phyloP scores from a whole-genome alignment of 1,284 basidiomycete species.

The Sphagnurus paluster region DNA sequence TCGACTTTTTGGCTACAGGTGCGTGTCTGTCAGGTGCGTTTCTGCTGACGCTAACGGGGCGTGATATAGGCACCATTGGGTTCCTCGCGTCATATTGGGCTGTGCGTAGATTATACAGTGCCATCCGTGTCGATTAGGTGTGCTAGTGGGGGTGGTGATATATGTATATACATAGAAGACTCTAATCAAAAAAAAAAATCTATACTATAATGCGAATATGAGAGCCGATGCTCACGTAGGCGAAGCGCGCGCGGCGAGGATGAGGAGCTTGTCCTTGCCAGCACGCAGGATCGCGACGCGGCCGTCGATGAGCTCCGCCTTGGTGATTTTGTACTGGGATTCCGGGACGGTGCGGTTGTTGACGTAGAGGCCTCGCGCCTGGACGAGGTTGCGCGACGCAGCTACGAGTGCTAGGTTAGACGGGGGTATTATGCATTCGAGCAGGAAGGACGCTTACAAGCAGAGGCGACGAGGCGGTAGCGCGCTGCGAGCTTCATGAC shows the following conservation, averaged over 20 bases:
- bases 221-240: not conserved
- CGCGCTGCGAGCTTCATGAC: constrained; percentile 57
- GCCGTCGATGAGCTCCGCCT: constrained; percentile 59
- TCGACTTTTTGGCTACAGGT: constrained; percentile 91
- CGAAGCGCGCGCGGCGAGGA: constrained; percentile 40
- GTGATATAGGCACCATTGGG: constrained; percentile 72
- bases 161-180: not conserved
- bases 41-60: constrained; percentile 9
- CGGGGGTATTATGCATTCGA: too few relatives aligned
- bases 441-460: constrained; percentile 43
- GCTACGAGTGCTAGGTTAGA: constrained; percentile 35
- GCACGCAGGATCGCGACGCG: constrained; percentile 69
- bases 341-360: constrained; percentile 45
- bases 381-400: constrained; percentile 56
- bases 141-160: not conserved
- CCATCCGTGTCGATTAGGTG: constrained; percentile 71
- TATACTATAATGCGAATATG: not conserved
- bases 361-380: constrained; percentile 44
- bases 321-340: constrained; percentile 41
- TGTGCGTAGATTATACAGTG: constrained; percentile 76
- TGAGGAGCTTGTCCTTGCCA: constrained; percentile 75
- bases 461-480: constrained; percentile 53
- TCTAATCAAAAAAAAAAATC: not conserved
- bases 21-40: constrained; percentile 20
- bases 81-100: constrained; percentile 90